Base-by-base conservation (phyloP, 148 eudicot species). In the Arbutus unedo region DNA sequence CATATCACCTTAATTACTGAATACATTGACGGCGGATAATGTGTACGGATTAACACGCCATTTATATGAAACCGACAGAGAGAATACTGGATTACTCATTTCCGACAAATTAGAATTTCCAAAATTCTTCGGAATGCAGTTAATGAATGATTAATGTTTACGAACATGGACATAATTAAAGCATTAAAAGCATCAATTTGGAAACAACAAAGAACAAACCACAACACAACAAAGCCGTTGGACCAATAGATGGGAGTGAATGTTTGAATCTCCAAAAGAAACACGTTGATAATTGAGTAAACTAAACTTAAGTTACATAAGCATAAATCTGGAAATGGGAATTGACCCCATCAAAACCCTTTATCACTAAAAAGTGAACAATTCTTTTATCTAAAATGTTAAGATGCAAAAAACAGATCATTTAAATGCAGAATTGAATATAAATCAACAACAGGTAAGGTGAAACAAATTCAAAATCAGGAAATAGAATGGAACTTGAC, bases 361-460 rank as follows among this genome's bases (percentile, higher is more conserved):
- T 2, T n/a, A 70, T 47, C 43, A 16, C 74, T 70, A 43, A 43
- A 70, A 4, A 14, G 74, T 15, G 43, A 55, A 18, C 15, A 5
- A 23, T 14, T 77, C 54, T 31, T 64, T 18, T 23, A 72, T 56
- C 79, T 47, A 59, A 47, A 81, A 71, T 49, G 44, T 78, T 41
- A 82, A 47, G 72, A 49, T 21, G 71, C 76, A 1, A 23, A 81
- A 7, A 66, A 75, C 79, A 60, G 38, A 86, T 72, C 53, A 68
- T 83, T 47, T 78, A 88, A 71, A 79, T 71, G 54, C 87, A 82
- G 71, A 72, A 79, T 74, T 74, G 51, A 78, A 73, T 70, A 31
- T 43, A 59, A 77, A 59, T 2, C 45, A 79, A 41, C 49, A 25
- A 76, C 38, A 59, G 18, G 23, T 13, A 78, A 15, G 45, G 6